A percentile compares a stretch with the other conserved stretches of the same genome.
Conservation (phyloP, 1,284 basidiomycete species). For the Naganishia liquefaciens region DNA sequence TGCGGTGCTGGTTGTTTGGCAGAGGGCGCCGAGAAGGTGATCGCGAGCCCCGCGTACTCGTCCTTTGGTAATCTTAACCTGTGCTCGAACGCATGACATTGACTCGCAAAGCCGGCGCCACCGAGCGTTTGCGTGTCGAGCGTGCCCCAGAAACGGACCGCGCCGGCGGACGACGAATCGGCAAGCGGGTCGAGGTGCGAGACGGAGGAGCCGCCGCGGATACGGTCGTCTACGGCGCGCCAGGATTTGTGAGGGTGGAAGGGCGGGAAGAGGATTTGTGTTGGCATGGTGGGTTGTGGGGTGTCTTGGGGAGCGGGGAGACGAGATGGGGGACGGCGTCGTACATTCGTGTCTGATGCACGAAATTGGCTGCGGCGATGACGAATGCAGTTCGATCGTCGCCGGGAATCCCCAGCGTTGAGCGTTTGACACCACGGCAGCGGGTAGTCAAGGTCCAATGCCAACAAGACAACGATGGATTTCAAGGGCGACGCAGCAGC, state of each 20-base stretch:
- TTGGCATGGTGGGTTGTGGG: constrained; percentile 6
- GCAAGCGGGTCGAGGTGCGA: constrained; percentile 47
- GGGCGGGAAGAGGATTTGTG: constrained; percentile 42
- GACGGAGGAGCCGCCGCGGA: constrained; percentile 55
- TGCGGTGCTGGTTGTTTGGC: too few relatives aligned
- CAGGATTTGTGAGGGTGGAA: constrained; percentile 46
- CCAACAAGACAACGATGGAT: neutral
- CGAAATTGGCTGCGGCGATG: neutral
- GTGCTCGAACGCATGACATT: constrained; percentile 48
- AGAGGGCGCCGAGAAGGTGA: constrained; percentile 23
- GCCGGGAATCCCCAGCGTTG: too few relatives aligned
- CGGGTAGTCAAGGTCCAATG: too few relatives aligned
- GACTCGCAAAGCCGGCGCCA: constrained; percentile 59
- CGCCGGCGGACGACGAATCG: neutral
- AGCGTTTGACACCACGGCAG: too few relatives aligned
- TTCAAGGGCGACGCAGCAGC: neutral
- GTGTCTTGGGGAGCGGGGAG: neutral
- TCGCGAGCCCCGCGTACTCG: constrained; percentile 36
- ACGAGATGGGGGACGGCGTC: neutral
- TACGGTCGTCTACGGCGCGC: constrained; percentile 54
- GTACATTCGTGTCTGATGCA: too few relatives aligned
- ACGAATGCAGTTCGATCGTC: neutral
- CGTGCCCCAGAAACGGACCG: constrained; percentile 43
- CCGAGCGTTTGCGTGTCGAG: constrained; percentile 57
- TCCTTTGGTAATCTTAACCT: constrained; percentile 29